Conservation (phyloP, 768 basidiomycete species). For the Trametes punicea region DNA sequence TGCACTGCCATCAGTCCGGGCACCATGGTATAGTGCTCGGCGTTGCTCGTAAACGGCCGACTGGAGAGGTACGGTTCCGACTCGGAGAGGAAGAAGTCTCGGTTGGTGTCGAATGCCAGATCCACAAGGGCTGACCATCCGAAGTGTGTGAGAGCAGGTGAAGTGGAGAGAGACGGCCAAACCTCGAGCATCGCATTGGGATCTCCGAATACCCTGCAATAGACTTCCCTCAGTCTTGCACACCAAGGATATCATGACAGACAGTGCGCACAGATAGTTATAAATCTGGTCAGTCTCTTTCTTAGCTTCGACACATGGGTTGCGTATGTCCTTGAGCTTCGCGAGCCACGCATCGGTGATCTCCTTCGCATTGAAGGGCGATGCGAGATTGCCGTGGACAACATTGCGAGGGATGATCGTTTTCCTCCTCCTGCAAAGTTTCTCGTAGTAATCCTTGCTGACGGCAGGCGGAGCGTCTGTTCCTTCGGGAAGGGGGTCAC, state of each 20-base stretch:
- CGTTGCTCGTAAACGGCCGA: background rate
- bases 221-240: background rate
- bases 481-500: conserved; percentile 35
- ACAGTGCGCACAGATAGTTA: background rate
- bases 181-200: conserved; percentile 25
- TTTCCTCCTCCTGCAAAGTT: conserved; percentile 37
- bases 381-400: conserved; percentile 28
- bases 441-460: conserved; percentile 34
- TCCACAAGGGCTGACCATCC: conserved; percentile 51
- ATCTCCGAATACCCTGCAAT: conserved; percentile 19
- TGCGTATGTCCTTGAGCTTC: conserved; percentile 33
- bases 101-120: conserved; percentile 32
- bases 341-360: conserved; percentile 40
- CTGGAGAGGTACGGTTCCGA: background rate
- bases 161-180: conserved; percentile 40
- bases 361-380: conserved; percentile 28
- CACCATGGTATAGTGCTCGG: conserved; percentile 26
- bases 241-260: background rate
- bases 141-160: conserved; percentile 48
- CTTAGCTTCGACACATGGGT: conserved; percentile 28
- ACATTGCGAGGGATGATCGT: conserved; percentile 28
- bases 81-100: conserved; percentile 7
- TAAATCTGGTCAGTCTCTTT: conserved; percentile 10
- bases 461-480: conserved; percentile 37
- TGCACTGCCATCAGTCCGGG: conserved; percentile 45